A percentile compares a stretch with the other conserved stretches of the same genome.
Evolutionary conservation across 2,329 filamentous ascomycete genomes (phyloP).

Genomic region (Fusarium piperis): DNA sequence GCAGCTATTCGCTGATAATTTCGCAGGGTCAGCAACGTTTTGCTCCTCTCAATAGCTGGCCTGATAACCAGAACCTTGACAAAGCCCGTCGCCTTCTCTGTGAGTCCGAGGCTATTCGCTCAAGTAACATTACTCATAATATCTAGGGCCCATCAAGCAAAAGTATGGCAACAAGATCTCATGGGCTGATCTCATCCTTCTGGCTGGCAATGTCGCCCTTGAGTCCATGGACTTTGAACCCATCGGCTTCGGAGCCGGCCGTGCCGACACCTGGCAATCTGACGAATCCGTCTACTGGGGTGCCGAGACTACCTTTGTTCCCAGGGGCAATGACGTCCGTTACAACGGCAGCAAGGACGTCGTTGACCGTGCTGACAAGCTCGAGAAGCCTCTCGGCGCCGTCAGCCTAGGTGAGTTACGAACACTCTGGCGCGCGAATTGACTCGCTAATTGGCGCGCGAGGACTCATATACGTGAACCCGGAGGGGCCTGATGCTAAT

Average conservation of each 20-base stretch:
- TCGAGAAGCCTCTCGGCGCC: constrained; percentile 74
- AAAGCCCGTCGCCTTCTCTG: constrained; percentile 82
- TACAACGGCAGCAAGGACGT: constrained; percentile 67
- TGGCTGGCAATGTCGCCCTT: constrained; percentile 80
- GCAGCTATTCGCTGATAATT: not conserved
- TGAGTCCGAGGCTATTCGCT: not conserved
- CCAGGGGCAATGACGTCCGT: constrained; percentile 72
- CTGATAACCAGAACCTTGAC: constrained; percentile 81
- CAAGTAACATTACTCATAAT: rapidly evolving
- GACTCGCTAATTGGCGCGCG: no score
- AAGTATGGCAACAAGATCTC: constrained; percentile 87
- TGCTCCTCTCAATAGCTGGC: constrained; percentile 83
- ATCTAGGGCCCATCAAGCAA: constrained; percentile 75
- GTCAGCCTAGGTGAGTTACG: no score
- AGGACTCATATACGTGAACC: constrained; percentile 87
- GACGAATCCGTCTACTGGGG: constrained; percentile 84
- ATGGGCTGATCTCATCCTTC: constrained; percentile 77
- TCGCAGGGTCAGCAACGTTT: constrained; percentile 76
- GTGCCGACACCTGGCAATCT: constrained; percentile 77
- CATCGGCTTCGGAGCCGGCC: constrained; percentile 78
- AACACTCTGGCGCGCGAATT: no score
- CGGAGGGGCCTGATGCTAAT: constrained; percentile 77
- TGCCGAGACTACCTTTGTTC: constrained; percentile 75
- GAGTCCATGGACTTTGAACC: constrained; percentile 81
- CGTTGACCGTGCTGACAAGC: constrained; percentile 63